Base-by-base conservation (phyloP, 192 early-diverging fungal genomes). In the Backusella macrospora region DNA sequence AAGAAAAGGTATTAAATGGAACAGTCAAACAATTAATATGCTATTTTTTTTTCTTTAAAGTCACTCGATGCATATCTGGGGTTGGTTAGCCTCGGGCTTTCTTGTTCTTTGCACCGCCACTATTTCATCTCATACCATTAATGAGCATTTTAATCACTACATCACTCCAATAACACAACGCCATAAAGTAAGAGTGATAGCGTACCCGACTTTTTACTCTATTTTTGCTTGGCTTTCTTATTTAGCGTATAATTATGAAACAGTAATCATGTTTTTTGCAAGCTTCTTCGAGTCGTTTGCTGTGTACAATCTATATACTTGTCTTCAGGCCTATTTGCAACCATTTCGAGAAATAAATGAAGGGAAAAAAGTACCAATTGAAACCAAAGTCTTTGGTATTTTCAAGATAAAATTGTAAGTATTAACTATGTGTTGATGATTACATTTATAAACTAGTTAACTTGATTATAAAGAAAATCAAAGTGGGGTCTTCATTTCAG, bases 401-500 rank as follows among this genome's bases (percentile, higher is more conserved):
- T 68, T 59, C 42, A 76, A 63, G 37, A 44, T 81, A 10, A 73
- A 77, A 52, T 23, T 81, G 79, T 80, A 76, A 76, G 43, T 62
- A 13, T 45, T 10, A 10, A 9, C 0, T 34, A 34, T 34, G 29
- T 44, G 37, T 40, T 64, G 2, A 39, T 49, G 0, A 37, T n/a
- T 64, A 46, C 4, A 70, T 23, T 26, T 18, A 8, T 38, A 26
- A 38, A n/a, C 5, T 44, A 13, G 21, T 44, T 62, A 4, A 26
- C 43, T 48, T 71, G 5, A 9, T 37, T 26, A 43, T 40, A 63
- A 55, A 80, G 79, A 38, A 46, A 73, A 71, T 81, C 80, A 6
- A 81, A 81, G 44, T 81, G 80, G 80, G 80, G 80, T 44, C 68
- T 81, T 38, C 80, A 81, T 70, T 81, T 71, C 44, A 64, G 76